A percentile compares a stretch with the other conserved stretches of the same genome.
Conservation (phyloP, 345 rosid genomes). For the Anacardium occidentale region DNA sequence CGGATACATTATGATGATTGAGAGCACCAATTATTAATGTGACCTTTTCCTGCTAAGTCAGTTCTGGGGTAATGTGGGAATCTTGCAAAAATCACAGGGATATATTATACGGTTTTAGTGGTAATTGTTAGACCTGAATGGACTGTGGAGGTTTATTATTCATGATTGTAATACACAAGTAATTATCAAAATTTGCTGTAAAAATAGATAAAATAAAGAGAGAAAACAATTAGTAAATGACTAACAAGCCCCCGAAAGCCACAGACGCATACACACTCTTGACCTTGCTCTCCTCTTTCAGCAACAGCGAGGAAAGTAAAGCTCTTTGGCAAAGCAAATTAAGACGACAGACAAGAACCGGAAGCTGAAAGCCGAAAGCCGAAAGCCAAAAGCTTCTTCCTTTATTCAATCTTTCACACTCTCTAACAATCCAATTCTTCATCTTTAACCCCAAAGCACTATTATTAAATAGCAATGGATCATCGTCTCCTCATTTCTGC, state of each 20-base stretch:
- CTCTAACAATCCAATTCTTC: background rate
- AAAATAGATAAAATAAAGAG: background rate
- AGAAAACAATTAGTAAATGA: background rate
- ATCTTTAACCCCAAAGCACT: background rate
- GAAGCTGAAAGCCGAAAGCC: background rate
- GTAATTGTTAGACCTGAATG: no score
- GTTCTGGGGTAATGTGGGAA: background rate
- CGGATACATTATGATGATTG: no score
- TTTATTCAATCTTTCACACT: constrained; percentile 1
- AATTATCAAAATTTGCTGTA: no score
- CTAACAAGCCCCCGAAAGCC: no score
- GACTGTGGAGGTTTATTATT: no score
- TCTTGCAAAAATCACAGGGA: background rate
- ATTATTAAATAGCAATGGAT: constrained; percentile 28
- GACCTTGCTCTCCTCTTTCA: background rate
- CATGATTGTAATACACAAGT: no score
- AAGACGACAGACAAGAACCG: background rate
- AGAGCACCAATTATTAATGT: no score
- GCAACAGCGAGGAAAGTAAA: constrained; percentile 35
- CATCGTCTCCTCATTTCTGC: constrained; percentile 31
- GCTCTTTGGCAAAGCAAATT: constrained; percentile 16
- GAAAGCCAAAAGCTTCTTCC: background rate
- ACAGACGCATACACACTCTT: no score
- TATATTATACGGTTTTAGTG: no score
- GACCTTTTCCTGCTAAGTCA: background rate